Percentiles rank a stretch among this genome's conserved stretches.
These are phyloP conservation scores for Polytrichum commune DNA, from an alignment of 225 moss, liverwort and hornwort species.

Conservation along the genomic window DNA sequence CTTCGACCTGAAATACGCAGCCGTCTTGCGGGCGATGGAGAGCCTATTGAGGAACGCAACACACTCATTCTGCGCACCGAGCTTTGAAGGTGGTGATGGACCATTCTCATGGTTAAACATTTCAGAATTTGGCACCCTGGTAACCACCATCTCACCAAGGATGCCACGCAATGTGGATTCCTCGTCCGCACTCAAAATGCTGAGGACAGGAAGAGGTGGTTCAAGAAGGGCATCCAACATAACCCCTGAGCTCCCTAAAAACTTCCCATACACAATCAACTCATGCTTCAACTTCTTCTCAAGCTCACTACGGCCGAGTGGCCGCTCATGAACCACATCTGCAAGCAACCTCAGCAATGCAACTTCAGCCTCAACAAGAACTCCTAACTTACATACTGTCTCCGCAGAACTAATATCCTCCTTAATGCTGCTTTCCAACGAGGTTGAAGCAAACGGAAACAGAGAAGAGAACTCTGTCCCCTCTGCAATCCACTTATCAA, in stretches of 20 bases:
- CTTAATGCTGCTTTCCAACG: constrained; percentile 9
- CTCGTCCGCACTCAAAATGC: constrained; percentile 27
- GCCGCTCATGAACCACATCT: constrained; percentile 11
- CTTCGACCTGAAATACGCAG: constrained; percentile 34
- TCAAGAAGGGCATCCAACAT: constrained; percentile 44
- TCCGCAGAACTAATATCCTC: constrained; percentile 27
- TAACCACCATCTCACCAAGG: constrained; percentile 38
- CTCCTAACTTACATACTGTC: constrained; percentile 25
- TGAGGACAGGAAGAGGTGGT: constrained; percentile 21
- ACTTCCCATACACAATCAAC: constrained; percentile 16
- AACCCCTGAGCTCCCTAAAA: constrained; percentile 28
- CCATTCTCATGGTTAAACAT: constrained; percentile 4
- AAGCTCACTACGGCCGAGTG: not conserved
- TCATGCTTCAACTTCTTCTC: constrained; percentile 26
- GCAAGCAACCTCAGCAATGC: constrained; percentile 33
- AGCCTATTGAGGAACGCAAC: constrained; percentile 32
- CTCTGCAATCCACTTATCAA: constrained; percentile 35
- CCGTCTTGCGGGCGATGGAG: constrained; percentile 36
- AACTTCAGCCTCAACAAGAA: constrained; percentile 46
- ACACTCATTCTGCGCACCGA: constrained; percentile 16
- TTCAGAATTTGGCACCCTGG: constrained; percentile 17
- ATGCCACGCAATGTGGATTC: constrained; percentile 34
- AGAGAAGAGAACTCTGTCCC: constrained; percentile 23
- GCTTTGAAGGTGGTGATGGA: constrained; percentile 7
- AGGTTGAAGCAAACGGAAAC: constrained; percentile 33